Conservation (phyloP, 1,284 basidiomycete genomes). For the Puccinia triticina region DNA sequence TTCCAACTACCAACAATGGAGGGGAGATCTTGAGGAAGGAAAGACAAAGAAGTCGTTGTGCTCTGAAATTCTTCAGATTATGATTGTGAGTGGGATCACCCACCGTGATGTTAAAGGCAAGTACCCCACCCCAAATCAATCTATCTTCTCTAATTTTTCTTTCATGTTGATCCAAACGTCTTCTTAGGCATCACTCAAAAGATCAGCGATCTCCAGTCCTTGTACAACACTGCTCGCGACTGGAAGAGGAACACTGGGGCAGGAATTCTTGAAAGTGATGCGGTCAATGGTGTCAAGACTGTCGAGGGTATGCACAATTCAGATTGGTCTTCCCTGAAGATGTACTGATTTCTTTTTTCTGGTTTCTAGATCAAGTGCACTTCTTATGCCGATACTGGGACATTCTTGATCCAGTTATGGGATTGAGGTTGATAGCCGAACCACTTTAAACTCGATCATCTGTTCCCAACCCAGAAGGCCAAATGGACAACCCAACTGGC, state of each 20-base stretch:
- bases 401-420: slow-evolving; percentile 10
- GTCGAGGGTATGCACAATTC: not conserved
- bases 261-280: slow-evolving; percentile 6
- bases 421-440: not conserved
- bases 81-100: slow-evolving; percentile 36
- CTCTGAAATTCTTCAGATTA: slow-evolving; percentile 4
- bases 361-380: not conserved
- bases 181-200: not conserved
- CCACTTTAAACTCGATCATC: slow-evolving; percentile 7
- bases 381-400: slow-evolving; percentile 11
- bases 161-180: no score
- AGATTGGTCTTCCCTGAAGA: not conserved
- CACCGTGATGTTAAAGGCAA: no score
- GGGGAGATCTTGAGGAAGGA: not conserved
- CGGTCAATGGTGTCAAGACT: not conserved
- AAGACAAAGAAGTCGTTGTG: slow-evolving; percentile 15
- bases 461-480: not conserved
- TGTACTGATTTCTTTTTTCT: not conserved
- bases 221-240: not conserved
- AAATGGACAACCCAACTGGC: not conserved
- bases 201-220: not conserved
- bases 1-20: slow-evolving; percentile 1
- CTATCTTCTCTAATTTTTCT: no score
- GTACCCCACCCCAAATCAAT: no score
- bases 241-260: slow-evolving; percentile 4